phyloP scores from a whole-genome alignment of 495 filamentous ascomycete species.

The Penicillium nucicola region DNA sequence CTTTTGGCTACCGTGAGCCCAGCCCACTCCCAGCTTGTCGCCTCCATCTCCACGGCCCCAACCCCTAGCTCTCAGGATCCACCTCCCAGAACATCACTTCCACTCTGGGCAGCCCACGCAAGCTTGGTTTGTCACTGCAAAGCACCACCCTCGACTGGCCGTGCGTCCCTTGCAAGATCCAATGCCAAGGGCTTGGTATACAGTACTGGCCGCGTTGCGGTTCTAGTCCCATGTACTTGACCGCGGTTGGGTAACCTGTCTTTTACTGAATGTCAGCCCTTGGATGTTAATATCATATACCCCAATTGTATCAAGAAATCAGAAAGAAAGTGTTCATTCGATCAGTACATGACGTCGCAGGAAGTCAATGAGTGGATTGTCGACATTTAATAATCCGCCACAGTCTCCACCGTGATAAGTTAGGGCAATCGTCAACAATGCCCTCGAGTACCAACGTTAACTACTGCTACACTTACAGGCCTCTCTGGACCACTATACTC shows the following conservation, averaged over 20 bases:
- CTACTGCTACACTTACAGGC: too few species aligned
- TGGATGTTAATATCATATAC: neutral
- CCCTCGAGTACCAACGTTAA: too few species aligned
- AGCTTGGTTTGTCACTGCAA: conserved; percentile 2
- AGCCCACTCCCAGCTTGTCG: too few species aligned
- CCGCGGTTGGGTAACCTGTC: neutral
- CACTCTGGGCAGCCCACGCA: conserved; percentile 1
- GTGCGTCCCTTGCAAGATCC: neutral
- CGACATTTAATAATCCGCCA: too few species aligned
- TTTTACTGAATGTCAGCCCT: neutral
- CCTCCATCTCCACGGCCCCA: neutral
- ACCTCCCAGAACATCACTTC: neutral
- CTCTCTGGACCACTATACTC: too few species aligned
- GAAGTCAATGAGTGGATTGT: too few species aligned
- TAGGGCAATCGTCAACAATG: too few species aligned
- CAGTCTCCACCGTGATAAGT: too few species aligned
- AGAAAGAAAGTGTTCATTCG: too few species aligned
- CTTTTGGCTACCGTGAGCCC: too few species aligned
- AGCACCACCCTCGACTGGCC: neutral
- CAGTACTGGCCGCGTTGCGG: neutral
- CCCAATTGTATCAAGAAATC: neutral
- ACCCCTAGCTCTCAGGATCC: neutral
- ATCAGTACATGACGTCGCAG: too few species aligned
- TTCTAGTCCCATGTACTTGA: neutral
- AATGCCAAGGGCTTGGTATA: neutral